These are phyloP conservation scores for Jamesozyma lodderae DNA, from an alignment of 805 yeast genomes.

Conservation along the genomic window DNA sequence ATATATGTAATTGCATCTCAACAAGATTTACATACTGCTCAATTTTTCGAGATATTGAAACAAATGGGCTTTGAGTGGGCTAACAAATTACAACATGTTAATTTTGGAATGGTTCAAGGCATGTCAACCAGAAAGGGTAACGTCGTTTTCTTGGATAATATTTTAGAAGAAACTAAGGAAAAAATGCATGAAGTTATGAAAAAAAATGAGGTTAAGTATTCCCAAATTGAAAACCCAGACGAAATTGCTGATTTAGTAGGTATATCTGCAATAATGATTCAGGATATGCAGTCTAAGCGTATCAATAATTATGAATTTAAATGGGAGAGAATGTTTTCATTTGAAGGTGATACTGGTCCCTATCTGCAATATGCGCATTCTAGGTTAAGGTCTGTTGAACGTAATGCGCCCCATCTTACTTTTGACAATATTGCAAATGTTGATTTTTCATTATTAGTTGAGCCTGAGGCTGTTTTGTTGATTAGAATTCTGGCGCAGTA, in stretches of 20 bases:
- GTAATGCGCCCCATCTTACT: slow-evolving; percentile 53
- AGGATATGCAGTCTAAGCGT: slow-evolving; percentile 96
- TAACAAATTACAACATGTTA: slow-evolving; percentile 64
- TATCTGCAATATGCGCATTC: slow-evolving; percentile 97
- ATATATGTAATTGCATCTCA: slow-evolving; percentile 91
- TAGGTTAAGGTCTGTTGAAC: slow-evolving; percentile 85
- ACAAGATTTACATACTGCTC: slow-evolving; percentile 89
- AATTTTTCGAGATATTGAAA: slow-evolving; percentile 86
- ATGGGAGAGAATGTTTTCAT: slow-evolving; percentile 96
- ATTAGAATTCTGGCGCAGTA: slow-evolving; percentile 75
- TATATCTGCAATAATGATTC: slow-evolving; percentile 95
- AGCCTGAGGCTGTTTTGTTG: slow-evolving; percentile 60
- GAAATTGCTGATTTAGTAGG: slow-evolving; percentile 91
- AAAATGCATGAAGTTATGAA: slow-evolving; percentile 95
- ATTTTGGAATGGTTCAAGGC: slow-evolving; percentile 95
- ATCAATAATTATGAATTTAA: slow-evolving; percentile 90
- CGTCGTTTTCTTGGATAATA: slow-evolving; percentile 91
- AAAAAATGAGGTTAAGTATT: slow-evolving; percentile 80
- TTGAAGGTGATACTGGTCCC: slow-evolving; percentile 99
- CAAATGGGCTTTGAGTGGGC: slow-evolving; percentile 89
- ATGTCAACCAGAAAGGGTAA: slow-evolving; percentile 98
- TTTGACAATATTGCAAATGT: slow-evolving; percentile 36
- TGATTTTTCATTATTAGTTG: slow-evolving; percentile 53
- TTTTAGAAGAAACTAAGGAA: slow-evolving; percentile 83
- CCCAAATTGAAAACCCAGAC: slow-evolving; percentile 90